These are phyloP conservation scores for Chrysoporthe austroafricana DNA, from an alignment of 2,329 filamentous ascomycete species.

Conservation along the genomic window DNA sequence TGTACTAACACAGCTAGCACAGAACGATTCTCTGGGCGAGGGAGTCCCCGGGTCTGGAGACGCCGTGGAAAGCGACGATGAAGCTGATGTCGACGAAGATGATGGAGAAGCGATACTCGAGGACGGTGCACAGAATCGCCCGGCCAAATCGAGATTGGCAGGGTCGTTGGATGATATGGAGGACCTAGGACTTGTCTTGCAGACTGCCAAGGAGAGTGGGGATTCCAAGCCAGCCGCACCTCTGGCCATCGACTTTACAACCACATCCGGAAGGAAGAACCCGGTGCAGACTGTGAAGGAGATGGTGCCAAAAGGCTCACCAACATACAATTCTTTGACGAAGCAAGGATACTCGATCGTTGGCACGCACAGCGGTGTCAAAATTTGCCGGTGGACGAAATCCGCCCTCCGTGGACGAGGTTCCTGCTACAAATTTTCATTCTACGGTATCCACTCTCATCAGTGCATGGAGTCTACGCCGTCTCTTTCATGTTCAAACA, in stretches of 20 bases:
- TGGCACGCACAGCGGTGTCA: slow-evolving; percentile 92
- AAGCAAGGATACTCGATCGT: slow-evolving; percentile 98
- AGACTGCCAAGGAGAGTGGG: slow-evolving; percentile 47
- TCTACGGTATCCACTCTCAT: slow-evolving; percentile 96
- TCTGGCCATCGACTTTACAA: slow-evolving; percentile 83
- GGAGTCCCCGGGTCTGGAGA: slow-evolving; percentile 80
- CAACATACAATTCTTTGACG: slow-evolving; percentile 85
- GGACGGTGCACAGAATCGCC: slow-evolving; percentile 48
- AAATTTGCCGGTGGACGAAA: slow-evolving; percentile 98
- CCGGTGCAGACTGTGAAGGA: slow-evolving; percentile 66
- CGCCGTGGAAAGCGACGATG: slow-evolving; percentile 81
- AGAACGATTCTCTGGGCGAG: slow-evolving; percentile 62
- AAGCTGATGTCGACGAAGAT: slow-evolving; percentile 63
- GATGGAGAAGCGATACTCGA: slow-evolving; percentile 58
- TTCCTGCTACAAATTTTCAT: slow-evolving; percentile 96
- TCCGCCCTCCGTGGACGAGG: slow-evolving; percentile 90
- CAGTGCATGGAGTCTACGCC: slow-evolving; percentile 98
- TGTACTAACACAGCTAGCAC: slow-evolving; percentile 66
- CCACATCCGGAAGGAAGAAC: slow-evolving; percentile 50
- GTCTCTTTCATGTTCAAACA: slow-evolving; percentile 94
- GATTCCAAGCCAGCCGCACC: slow-evolving; percentile 46
- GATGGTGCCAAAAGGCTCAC: slow-evolving; percentile 92
- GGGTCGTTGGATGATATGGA: slow-evolving; percentile 76
- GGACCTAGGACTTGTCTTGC: slow-evolving; percentile 73
- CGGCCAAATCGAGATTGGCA: slow-evolving; percentile 47